Base-by-base conservation (phyloP, 148 eudicot species). In the Euryodendron excelsum region DNA sequence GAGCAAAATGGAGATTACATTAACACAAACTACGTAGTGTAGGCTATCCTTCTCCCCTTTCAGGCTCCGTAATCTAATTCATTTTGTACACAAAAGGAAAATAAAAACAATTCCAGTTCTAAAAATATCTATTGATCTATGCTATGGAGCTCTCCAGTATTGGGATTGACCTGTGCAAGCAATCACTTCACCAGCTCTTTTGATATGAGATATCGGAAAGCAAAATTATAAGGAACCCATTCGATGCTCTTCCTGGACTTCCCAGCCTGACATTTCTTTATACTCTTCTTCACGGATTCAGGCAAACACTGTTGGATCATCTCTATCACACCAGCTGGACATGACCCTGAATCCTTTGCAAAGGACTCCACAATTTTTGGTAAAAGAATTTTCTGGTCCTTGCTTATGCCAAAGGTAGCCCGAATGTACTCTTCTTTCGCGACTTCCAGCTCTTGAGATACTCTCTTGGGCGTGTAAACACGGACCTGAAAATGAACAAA, bases 381-480 rank as follows among this genome's bases (percentile, higher is more conserved):
- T 18, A 96, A 67, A 31, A 91, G 80, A 58, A 90, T 69, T 79
- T 90, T 96, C 70, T 89, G 88, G 79, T 93, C 98, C 60, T 92
- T 96, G 25, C 91, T 87, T 41, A 93, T 79, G 7, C 99, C 99
- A 83, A 96, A 93, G 21, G 93, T 88, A 55, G 99, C 99, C n/a
- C 99, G 87, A 0, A 96, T 85, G 84, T 91, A 96, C 76, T 96
- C 99, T 67, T 96, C 99, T 84, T 96, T 93, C n/a, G 99, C 97
- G 18, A 81, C 81, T 83, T 96, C 99, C 67, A 96, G 86, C 79
- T 96, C 99, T 79, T 87, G 89, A 76, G 79, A 77, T 27, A 93
- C 82, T 82, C 97, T 81, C 80, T 96, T 91, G 3, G 98, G 94
- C 58, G 99, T 91, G 81, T 93, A 96, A 53, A 87, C 86, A 2